phyloP scores from a whole-genome alignment of 148 eudicot genomes.

The Diospyros lotus region DNA sequence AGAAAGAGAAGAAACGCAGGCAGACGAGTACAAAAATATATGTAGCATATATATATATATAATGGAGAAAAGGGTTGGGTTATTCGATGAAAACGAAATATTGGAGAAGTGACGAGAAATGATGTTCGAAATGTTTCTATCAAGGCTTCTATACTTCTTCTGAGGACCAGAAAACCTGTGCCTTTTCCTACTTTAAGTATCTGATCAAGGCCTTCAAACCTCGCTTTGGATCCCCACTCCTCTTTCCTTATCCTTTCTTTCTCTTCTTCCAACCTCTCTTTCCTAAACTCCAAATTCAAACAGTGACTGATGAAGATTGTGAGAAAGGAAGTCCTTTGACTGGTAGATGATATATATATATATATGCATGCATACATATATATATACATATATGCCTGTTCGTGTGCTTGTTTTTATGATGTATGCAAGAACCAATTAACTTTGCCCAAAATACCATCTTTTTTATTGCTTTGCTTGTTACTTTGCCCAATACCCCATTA shows the following conservation, averaged over 20 bases:
- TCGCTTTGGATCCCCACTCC: slow-evolving; percentile 18
- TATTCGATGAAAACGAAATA: slow-evolving; percentile 44
- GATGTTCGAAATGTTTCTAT: slow-evolving; percentile 45
- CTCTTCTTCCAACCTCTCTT: slow-evolving; percentile 1
- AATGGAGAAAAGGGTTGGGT: slow-evolving; percentile 12
- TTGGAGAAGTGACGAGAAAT: slow-evolving; percentile 25
- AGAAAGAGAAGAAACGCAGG: slow-evolving; percentile 16
- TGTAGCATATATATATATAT: neutral
- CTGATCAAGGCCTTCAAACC: slow-evolving; percentile 21
- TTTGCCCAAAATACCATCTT: slow-evolving; percentile 14
- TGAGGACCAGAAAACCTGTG: slow-evolving; percentile 35
- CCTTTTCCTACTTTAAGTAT: slow-evolving; percentile 52
- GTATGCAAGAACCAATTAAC: neutral
- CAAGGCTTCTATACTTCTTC: slow-evolving; percentile 42
- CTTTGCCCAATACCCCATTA: slow-evolving; percentile 21
- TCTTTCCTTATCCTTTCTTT: neutral
- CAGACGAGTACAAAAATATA: slow-evolving; percentile 20
- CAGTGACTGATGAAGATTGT: neutral
- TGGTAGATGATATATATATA: slow-evolving; percentile 6
- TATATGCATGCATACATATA: neutral
- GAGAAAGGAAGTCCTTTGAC: slow-evolving; percentile 19
- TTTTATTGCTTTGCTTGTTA: slow-evolving; percentile 18
- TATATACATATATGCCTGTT: neutral
- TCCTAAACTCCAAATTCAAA: slow-evolving; percentile 7
- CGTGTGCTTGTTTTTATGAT: too few species aligned